Conservation (phyloP, 2,329 filamentous ascomycete species). For the Epichloe bromicola region DNA sequence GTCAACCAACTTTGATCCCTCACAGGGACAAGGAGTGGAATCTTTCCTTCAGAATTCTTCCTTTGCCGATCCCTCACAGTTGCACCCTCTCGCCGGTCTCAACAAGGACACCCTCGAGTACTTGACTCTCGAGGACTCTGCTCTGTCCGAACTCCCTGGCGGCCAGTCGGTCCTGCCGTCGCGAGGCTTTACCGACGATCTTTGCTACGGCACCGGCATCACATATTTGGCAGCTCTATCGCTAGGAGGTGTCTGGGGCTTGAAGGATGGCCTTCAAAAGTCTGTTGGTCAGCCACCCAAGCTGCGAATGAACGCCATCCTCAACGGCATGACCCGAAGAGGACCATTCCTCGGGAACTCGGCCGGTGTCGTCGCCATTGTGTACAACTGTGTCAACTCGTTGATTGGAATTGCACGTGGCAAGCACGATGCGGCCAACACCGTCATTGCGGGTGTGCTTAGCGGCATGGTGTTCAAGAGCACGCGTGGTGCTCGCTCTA, state of each 20-base stretch:
- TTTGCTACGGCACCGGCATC: conserved; percentile 93
- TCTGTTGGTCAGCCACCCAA: conserved; percentile 71
- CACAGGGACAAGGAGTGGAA: conserved; percentile 65
- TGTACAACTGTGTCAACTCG: conserved; percentile 90
- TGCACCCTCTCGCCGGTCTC: conserved; percentile 88
- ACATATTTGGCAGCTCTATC: conserved; percentile 84
- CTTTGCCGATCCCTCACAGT: conserved; percentile 72
- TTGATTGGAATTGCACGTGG: conserved; percentile 66
- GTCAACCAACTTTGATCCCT: conserved; percentile 53
- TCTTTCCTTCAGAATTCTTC: conserved; percentile 68
- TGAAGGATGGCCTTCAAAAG: conserved; percentile 77
- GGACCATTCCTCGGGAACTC: conserved; percentile 95
- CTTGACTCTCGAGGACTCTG: conserved; percentile 82
- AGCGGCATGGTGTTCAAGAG: conserved; percentile 96
- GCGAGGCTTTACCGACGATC: conserved; percentile 92
- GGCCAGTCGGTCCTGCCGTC: conserved; percentile 81
- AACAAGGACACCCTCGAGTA: conserved; percentile 93
- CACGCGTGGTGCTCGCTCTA: conserved; percentile 76
- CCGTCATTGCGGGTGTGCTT: conserved; percentile 68
- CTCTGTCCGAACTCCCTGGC: conserved; percentile 74
- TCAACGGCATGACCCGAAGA: conserved; percentile 86
- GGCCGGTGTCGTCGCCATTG: conserved; percentile 86
- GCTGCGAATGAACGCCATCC: conserved; percentile 81
- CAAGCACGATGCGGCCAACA: conserved; percentile 84
- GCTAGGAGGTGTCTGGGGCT: conserved; percentile 80